A percentile compares a stretch with the other conserved stretches of the same genome.
Evolutionary conservation across 805 yeast genomes (phyloP).

Genomic region (Metschnikowia chrysomelidarum): DNA sequence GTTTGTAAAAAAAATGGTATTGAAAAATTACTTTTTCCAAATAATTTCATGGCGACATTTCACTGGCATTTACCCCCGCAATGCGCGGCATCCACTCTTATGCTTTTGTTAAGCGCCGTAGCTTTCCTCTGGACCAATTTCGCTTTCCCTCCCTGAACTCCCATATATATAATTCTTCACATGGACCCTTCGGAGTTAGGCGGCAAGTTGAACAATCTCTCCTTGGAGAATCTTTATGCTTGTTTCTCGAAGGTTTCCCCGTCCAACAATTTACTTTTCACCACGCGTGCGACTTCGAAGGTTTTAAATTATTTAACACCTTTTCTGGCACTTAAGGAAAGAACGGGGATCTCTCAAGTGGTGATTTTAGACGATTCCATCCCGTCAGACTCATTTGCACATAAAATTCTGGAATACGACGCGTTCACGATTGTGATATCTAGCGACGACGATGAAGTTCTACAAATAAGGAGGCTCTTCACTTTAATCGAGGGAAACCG

Average conservation of each 20-base stretch:
- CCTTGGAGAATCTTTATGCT: constrained; percentile 22
- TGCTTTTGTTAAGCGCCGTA: too few species aligned
- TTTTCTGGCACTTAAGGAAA: constrained; percentile 49
- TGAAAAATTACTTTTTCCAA: too few species aligned
- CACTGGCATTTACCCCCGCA: too few species aligned
- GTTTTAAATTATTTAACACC: constrained; percentile 54
- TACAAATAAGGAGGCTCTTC: constrained; percentile 10
- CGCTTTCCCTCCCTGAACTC: too few species aligned
- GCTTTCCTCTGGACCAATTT: too few species aligned
- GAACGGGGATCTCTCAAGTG: constrained; percentile 40
- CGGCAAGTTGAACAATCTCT: constrained; percentile 17
- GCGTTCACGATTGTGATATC: constrained; percentile 10
- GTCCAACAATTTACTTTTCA: constrained; percentile 25
- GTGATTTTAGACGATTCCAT: constrained; percentile 15
- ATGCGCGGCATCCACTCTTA: too few species aligned
- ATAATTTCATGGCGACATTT: too few species aligned
- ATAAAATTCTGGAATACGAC: constrained; percentile 3
- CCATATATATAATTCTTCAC: too few species aligned
- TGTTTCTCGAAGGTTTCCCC: constrained; percentile 26
- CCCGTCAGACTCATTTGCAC: constrained; percentile 1
- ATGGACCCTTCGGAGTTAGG: constrained; percentile 5
- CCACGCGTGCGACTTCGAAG: constrained; percentile 49
- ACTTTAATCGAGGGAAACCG: constrained; percentile 5
- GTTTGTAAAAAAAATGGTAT: too few species aligned
- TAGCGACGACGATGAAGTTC: constrained; percentile 7